Evolutionary conservation across 2,329 filamentous ascomycete species (phyloP).

Genomic region (Fulvia fulva): DNA sequence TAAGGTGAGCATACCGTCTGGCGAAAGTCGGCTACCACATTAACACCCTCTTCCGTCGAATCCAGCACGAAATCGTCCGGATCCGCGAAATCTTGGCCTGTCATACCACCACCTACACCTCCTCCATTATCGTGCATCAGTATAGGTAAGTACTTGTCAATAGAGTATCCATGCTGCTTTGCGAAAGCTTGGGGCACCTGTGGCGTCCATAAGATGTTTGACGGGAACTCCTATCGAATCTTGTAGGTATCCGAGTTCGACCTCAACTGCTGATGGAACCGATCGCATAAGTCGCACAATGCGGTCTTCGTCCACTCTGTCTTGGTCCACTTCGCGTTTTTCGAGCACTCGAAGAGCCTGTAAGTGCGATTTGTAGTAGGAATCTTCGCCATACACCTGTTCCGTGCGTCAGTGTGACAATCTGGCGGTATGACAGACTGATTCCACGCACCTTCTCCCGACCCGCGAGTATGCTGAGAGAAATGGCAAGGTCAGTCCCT

Average conservation of each 20-base stretch:
- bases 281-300: not conserved
- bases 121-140: constrained; percentile 23
- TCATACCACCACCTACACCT: not conserved
- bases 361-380: not conserved
- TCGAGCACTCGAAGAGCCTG: not conserved
- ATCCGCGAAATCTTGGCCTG: not conserved
- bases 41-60: constrained; percentile 18
- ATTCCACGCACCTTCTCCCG: not conserved
- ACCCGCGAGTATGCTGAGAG: not conserved
- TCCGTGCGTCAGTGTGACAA: not conserved
- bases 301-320: not conserved
- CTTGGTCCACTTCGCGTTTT: not conserved
- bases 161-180: constrained; percentile 25
- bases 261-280: not conserved
- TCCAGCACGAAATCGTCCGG: constrained; percentile 19
- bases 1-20: constrained; percentile 21
- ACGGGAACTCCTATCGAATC: constrained; percentile 25
- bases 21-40: constrained; percentile 28
- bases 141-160: constrained; percentile 31
- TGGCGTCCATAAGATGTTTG: constrained; percentile 26
- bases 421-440: no score
- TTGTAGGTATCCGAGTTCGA: not conserved
- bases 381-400: not conserved
- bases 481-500: not conserved
- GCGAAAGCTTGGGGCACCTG: constrained; percentile 24